Evolutionary conservation across 768 basidiomycete genomes (phyloP), one percentile per base, ranked within the genome.

Genomic region (Trametes meyenii): DNA sequence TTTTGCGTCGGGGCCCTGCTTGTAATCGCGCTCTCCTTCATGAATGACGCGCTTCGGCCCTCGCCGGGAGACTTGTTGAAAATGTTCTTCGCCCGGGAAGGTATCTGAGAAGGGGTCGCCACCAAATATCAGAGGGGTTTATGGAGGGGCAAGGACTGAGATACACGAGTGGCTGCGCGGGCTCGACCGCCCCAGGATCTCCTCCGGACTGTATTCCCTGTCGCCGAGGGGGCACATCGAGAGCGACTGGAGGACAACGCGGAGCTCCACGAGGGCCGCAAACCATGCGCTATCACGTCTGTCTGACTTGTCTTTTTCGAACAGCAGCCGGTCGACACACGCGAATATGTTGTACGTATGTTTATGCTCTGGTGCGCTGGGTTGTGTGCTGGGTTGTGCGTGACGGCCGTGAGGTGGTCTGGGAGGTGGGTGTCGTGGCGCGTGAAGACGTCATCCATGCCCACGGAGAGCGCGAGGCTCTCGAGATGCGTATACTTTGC

Each of bases 1-100:
- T 65, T 70, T 70, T 39, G 63, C 42, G 17, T 43, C 50, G 14
- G 45, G 53, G 2, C 63, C 65, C 48, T 67, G 65, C 13, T 60
- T 58, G 49, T 46, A 39, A n/a, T 65, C 63, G 8, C 29, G 29
- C 29, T 66, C 67, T 26, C 58, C 64, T 11, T 54, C 64, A 2
- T 66, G 51, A 0, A 50, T 53, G 1, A 36, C 38, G 24, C 50
- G 54, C 1, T 60, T 51, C 3, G 44, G 14, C 4, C 29, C 29
- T 33, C 29, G 29, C 8, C 29, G 29, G 8, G 3, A 8, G 29
- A 3, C 29, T 33, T 33, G 29, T 8, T 33, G 29, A 33, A 33
- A 3, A 33, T 33, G 29, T 33, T 33, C 29, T 33, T 33, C 29
- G 29, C 8, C 29, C 29, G 29, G 29, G 29, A 33, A 33, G 29